These are phyloP conservation scores for Uronychia binucleata DNA, from an alignment of 73 alveolate species.

Conservation along the genomic window DNA sequence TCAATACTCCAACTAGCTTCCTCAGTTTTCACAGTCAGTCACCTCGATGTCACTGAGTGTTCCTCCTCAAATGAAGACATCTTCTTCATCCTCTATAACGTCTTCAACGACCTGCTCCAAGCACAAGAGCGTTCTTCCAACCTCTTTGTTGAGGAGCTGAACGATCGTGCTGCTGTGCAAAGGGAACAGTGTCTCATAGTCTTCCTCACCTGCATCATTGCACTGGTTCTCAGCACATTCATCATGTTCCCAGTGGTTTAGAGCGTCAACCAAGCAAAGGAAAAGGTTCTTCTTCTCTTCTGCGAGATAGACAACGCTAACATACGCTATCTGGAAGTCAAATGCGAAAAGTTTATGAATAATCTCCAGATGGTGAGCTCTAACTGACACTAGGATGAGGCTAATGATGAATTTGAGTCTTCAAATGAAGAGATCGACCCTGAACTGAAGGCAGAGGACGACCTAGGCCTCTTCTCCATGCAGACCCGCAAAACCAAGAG, in stretches of 20 bases:
- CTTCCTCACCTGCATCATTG: slow-evolving; percentile 13
- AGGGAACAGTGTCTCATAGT: no score
- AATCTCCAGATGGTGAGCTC: not conserved
- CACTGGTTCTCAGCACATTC: not conserved
- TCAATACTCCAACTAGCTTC: slow-evolving; percentile 26
- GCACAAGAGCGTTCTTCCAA: slow-evolving; percentile 1
- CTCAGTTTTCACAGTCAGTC: slow-evolving; percentile 32
- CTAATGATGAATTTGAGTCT: not conserved
- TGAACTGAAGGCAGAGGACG: slow-evolving; percentile 20
- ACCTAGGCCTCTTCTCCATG: slow-evolving; percentile 4
- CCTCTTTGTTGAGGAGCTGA: slow-evolving; percentile 19
- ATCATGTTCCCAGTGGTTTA: slow-evolving; percentile 36
- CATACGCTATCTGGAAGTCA: slow-evolving; percentile 13
- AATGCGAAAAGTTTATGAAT: slow-evolving; percentile 40
- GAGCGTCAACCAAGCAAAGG: slow-evolving; percentile 25
- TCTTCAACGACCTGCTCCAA: slow-evolving; percentile 21
- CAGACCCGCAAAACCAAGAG: slow-evolving; percentile 27
- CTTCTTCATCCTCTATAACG: slow-evolving; percentile 38
- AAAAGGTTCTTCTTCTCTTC: slow-evolving; percentile 41
- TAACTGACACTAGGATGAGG: not conserved
- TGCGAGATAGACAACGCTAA: slow-evolving; percentile 28
- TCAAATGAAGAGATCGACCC: slow-evolving; percentile 14
- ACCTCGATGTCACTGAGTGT: slow-evolving; percentile 6
- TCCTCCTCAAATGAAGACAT: slow-evolving; percentile 36
- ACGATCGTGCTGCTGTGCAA: no score